Conservation (phyloP, 306 rosid genomes). For the Vicia sativa region DNA sequence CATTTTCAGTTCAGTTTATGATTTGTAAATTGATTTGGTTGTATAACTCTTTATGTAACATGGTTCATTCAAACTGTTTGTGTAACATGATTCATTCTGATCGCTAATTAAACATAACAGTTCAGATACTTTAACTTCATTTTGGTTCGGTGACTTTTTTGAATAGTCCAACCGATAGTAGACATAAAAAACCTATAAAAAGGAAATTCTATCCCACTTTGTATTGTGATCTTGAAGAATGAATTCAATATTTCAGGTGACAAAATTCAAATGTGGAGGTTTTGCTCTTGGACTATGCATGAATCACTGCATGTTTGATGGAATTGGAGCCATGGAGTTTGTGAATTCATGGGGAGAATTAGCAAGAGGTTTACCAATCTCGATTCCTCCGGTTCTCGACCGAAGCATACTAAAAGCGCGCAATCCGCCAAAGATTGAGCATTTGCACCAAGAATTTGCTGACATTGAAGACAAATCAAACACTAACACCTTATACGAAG, state of each 20-base stretch:
- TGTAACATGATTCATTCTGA: no score
- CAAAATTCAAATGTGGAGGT: slow-evolving; percentile 90
- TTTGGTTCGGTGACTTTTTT: no score
- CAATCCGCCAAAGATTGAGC: slow-evolving; percentile 61
- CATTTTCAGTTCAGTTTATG: no score
- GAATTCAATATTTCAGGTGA: slow-evolving; percentile 58
- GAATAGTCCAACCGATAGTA: no score
- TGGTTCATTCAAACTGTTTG: no score
- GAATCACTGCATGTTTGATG: slow-evolving; percentile 93
- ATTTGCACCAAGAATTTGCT: slow-evolving; percentile 72
- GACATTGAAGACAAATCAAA: slow-evolving; percentile 74
- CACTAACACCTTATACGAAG: slow-evolving; percentile 50
- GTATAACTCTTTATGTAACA: no score
- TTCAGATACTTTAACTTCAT: no score
- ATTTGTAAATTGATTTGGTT: no score
- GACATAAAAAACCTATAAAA: neutral
- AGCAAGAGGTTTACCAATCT: slow-evolving; percentile 68
- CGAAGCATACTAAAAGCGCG: slow-evolving; percentile 67
- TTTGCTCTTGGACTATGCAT: slow-evolving; percentile 75
- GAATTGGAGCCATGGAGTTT: slow-evolving; percentile 83
- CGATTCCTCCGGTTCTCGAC: slow-evolving; percentile 63
- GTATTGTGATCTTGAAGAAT: slow-evolving; percentile 15
- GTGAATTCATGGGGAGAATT: slow-evolving; percentile 86
- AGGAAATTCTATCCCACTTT: slow-evolving; percentile 8
- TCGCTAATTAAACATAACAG: no score